A percentile compares a stretch with the other conserved stretches of the same genome.
These are phyloP conservation scores for Aspergillus oerlinghausenensis DNA, from an alignment of 2,329 filamentous ascomycete species.

Conservation along the genomic window DNA sequence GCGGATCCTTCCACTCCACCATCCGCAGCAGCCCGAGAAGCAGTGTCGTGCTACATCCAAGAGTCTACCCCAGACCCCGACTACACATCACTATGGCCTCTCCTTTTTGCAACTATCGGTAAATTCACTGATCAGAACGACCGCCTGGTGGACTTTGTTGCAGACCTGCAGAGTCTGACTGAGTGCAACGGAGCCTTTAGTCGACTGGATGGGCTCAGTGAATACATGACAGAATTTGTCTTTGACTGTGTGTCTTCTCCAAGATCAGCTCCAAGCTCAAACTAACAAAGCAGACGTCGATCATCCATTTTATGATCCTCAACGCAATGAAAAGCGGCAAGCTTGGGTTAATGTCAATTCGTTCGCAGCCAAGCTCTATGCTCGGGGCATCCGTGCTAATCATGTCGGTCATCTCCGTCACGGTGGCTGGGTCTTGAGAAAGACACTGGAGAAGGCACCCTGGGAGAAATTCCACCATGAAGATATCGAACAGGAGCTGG, in stretches of 20 bases:
- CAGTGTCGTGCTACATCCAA: neutral
- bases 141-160: neutral
- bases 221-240: neutral
- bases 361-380: neutral
- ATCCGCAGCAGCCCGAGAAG: neutral
- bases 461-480: neutral
- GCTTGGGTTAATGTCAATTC: neutral
- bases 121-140: neutral
- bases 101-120: neutral
- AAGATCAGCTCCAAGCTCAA: neutral
- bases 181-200: neutral
- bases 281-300: neutral
- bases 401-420: neutral
- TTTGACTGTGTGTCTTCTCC: neutral
- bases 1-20: neutral
- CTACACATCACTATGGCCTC: neutral
- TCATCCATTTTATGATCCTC: neutral
- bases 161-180: neutral
- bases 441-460: neutral
- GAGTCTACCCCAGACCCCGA: neutral
- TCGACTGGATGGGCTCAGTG: neutral
- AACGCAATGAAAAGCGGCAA: neutral
- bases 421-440: neutral
- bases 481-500: neutral
- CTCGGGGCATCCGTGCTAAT: neutral